A percentile compares a stretch with the other conserved stretches of the same genome.
These are phyloP conservation scores for Phytophthora chlamydospora DNA, from an alignment of 352 stramenopile genomes.

Conservation along the genomic window DNA sequence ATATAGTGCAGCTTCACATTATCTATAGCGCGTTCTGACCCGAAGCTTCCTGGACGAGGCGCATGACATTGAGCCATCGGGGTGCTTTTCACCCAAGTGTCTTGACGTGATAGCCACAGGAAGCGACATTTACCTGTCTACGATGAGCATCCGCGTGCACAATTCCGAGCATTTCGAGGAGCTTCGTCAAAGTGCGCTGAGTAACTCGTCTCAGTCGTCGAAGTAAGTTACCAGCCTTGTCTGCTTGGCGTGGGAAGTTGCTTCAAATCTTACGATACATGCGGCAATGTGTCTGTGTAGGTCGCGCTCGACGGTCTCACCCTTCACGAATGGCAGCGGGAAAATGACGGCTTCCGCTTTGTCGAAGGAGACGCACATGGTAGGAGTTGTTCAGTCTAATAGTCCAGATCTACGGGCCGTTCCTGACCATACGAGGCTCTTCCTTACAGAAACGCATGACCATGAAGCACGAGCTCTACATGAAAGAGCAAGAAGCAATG, in stretches of 20 bases:
- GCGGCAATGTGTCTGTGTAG: constrained; percentile 6
- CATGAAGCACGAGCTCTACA: constrained; percentile 81
- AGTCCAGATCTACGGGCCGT: not conserved
- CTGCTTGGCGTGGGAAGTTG: not conserved
- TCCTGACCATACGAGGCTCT: not conserved
- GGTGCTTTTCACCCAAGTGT: not conserved
- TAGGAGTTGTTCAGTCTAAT: constrained; percentile 5
- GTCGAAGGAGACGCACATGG: constrained; percentile 65
- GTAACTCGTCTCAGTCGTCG: constrained; percentile 33
- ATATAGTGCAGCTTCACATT: not conserved
- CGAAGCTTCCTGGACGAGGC: no score
- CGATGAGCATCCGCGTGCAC: constrained; percentile 80
- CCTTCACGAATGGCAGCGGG: constrained; percentile 18
- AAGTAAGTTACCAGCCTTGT: constrained; percentile 23
- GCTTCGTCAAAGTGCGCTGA: constrained; percentile 62
- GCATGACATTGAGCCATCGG: no score
- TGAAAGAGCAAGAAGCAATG: constrained; percentile 68
- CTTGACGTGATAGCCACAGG: not conserved
- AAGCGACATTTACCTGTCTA: not conserved
- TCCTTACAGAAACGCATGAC: constrained; percentile 58
- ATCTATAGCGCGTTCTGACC: not conserved
- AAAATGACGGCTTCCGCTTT: constrained; percentile 51
- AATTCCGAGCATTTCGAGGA: constrained; percentile 79
- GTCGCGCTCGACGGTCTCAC: constrained; percentile 23
- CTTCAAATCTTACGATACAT: not conserved